Percentiles rank a stretch among this genome's conserved stretches.
phyloP scores from a whole-genome alignment of 345 rosid species.

The Brassica nigra region DNA sequence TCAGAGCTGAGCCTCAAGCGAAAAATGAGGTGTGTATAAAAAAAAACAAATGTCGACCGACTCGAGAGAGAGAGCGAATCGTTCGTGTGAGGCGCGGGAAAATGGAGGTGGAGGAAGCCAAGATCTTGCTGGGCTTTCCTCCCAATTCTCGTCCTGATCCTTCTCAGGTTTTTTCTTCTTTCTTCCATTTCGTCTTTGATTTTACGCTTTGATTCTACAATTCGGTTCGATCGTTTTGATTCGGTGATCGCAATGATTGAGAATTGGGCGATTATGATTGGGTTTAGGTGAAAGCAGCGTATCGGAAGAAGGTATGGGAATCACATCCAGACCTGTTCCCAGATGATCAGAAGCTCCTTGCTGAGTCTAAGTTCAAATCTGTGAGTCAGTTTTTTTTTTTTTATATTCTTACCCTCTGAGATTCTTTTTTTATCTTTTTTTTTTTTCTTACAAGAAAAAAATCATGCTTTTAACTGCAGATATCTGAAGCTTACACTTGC shows the following conservation, averaged over 20 bases:
- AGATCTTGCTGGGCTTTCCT: slow-evolving; percentile 70
- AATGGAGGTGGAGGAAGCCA: slow-evolving; percentile 85
- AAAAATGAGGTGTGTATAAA: neutral
- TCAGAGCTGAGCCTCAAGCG: neutral
- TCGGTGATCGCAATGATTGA: neutral
- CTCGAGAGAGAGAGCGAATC: neutral
- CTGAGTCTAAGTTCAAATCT: slow-evolving; percentile 81
- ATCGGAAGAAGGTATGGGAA: slow-evolving; percentile 80
- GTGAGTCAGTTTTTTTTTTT: slow-evolving; percentile 24
- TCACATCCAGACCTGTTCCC: slow-evolving; percentile 92
- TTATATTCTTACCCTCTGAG: neutral
- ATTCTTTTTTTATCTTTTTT: neutral
- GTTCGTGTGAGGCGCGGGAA: neutral
- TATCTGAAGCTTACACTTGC: slow-evolving; percentile 67
- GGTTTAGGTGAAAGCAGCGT: slow-evolving; percentile 77
- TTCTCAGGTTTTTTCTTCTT: slow-evolving; percentile 53
- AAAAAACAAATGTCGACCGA: neutral
- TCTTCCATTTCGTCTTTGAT: neutral
- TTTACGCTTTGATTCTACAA: neutral
- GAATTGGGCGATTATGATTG: neutral
- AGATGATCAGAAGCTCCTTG: slow-evolving; percentile 55
- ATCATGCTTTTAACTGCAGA: slow-evolving; percentile 38
- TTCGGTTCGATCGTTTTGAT: slow-evolving; percentile 9
- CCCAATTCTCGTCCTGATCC: slow-evolving; percentile 60
- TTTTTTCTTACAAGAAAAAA: neutral